A percentile compares a stretch with the other conserved stretches of the same genome.
Conservation (phyloP, 2,329 filamentous ascomycete species). For the Aspergillus ochraceoroseus region DNA sequence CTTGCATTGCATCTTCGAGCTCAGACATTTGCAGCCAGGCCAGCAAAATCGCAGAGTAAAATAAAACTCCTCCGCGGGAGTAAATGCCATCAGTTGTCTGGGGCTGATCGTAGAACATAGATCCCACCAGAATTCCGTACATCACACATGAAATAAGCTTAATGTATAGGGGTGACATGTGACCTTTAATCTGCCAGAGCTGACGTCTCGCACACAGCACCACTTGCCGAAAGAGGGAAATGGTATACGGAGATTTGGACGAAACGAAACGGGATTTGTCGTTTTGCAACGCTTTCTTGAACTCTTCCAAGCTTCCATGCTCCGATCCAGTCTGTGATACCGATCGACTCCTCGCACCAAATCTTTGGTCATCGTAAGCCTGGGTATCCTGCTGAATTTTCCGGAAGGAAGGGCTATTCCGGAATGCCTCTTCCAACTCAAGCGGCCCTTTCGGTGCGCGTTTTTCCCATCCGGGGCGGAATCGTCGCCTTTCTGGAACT, state of each 20-base stretch:
- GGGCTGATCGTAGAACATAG: conserved; percentile 64
- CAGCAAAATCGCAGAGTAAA: conserved; percentile 59
- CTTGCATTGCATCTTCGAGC: conserved; percentile 67
- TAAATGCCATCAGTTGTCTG: conserved; percentile 55
- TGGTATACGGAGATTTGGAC: conserved; percentile 66
- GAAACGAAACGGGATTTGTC: conserved; percentile 50
- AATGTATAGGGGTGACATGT: conserved; percentile 64
- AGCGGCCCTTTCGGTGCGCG: conserved; percentile 60
- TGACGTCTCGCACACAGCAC: conserved; percentile 57
- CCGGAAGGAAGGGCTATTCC: conserved; percentile 54
- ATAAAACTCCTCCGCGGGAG: conserved; percentile 54
- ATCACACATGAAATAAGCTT: conserved; percentile 69
- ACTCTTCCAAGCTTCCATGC: conserved; percentile 37
- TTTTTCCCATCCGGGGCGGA: conserved; percentile 58
- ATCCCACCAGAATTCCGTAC: conserved; percentile 66
- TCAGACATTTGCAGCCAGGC: conserved; percentile 67
- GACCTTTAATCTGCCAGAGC: conserved; percentile 68
- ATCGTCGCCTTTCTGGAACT: conserved; percentile 61
- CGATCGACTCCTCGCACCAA: conserved; percentile 37
- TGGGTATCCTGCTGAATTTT: conserved; percentile 55
- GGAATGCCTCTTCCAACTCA: conserved; percentile 64
- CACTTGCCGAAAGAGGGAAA: conserved; percentile 66
- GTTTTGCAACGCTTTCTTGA: conserved; percentile 58
- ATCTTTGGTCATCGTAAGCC: conserved; percentile 48
- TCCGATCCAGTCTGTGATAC: conserved; percentile 43